Conservation (phyloP, 2,329 filamentous ascomycete species). For the Ophiostoma sp. region DNA sequence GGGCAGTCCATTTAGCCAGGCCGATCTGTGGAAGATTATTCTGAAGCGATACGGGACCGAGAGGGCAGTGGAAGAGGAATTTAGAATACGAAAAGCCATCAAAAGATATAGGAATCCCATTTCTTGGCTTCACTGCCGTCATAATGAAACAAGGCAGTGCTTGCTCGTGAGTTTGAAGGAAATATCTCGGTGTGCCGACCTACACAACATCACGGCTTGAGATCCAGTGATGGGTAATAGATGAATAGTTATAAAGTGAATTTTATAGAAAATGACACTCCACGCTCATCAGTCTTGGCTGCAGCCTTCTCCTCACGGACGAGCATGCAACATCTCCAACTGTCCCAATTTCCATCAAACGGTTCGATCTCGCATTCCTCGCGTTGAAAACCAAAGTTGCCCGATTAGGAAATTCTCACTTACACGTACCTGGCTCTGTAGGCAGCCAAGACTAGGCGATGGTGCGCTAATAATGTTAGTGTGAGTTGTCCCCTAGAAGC, state of each 20-base stretch:
- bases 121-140: not conserved
- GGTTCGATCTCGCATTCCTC: not conserved
- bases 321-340: not conserved
- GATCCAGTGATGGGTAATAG: not conserved
- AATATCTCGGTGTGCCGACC: not conserved
- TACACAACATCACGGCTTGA: not conserved
- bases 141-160: slow-evolving; percentile 11
- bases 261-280: too few species aligned
- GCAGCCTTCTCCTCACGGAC: too few species aligned
- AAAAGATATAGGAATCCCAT: not conserved
- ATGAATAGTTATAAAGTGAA: too few species aligned
- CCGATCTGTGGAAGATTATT: slow-evolving; percentile 17
- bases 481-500: not conserved
- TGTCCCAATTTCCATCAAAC: not conserved
- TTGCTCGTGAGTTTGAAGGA: not conserved
- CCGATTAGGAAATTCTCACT: slow-evolving; percentile 22
- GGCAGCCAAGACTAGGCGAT: slow-evolving; percentile 4
- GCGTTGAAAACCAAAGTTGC: not conserved
- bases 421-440: slow-evolving; percentile 7
- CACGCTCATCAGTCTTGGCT: not conserved
- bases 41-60: slow-evolving; percentile 5
- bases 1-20: slow-evolving; percentile 15
- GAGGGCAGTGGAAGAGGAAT: not conserved
- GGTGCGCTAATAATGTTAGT: not conserved
- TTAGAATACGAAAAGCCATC: too few species aligned